phyloP scores from a whole-genome alignment of 768 basidiomycete genomes.

The Tylopilus balloui region DNA sequence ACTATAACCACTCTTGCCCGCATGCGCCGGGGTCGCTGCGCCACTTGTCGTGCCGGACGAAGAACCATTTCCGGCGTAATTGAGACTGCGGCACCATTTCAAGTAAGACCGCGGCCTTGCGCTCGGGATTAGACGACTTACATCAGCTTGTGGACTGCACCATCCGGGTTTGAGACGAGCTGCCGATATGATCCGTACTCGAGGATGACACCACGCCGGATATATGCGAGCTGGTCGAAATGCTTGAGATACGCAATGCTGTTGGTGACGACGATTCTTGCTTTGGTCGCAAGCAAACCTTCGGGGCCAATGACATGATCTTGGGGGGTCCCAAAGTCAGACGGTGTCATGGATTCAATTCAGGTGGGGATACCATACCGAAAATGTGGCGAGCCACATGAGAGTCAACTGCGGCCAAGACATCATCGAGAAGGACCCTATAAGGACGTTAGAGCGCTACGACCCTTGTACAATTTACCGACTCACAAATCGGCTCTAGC shows the following conservation, averaged over 20 bases:
- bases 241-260: slow-evolving; percentile 77
- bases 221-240: slow-evolving; percentile 69
- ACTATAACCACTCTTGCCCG: slow-evolving; percentile 22
- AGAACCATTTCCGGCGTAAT: slow-evolving; percentile 41
- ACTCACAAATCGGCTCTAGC: slow-evolving; percentile 82
- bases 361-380: slow-evolving; percentile 36
- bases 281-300: slow-evolving; percentile 78
- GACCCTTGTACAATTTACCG: too few species aligned
- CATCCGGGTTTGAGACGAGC: slow-evolving; percentile 54
- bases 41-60: slow-evolving; percentile 42
- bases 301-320: slow-evolving; percentile 85
- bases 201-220: slow-evolving; percentile 78
- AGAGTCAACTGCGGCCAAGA: slow-evolving; percentile 80
- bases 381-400: slow-evolving; percentile 87
- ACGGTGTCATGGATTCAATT: neutral
- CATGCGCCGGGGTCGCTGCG: slow-evolving; percentile 43
- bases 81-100: slow-evolving; percentile 30
- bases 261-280: slow-evolving; percentile 83
- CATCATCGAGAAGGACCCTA: slow-evolving; percentile 83
- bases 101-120: neutral
- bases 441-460: neutral
- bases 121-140: slow-evolving; percentile 33
- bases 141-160: slow-evolving; percentile 74
- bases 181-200: slow-evolving; percentile 66
- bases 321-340: slow-evolving; percentile 24